Evolutionary conservation across 1,284 basidiomycete genomes (phyloP), one percentile per base, ranked within the genome.

Genomic region (Papiliotrema terrestris): DNA sequence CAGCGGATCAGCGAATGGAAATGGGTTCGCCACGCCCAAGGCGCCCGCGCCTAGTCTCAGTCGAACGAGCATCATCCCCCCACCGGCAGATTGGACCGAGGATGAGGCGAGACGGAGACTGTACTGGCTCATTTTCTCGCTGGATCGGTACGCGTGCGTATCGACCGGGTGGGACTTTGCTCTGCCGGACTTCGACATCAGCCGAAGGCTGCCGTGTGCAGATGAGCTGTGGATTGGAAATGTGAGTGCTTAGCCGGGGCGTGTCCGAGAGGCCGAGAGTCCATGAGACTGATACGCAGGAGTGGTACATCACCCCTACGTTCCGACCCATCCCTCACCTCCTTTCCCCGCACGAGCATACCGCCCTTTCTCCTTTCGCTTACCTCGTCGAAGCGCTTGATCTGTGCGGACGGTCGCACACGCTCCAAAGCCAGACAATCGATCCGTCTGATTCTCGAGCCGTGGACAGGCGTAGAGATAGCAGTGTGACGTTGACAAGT

Each of bases 151-250:
- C 57, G 73, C 74, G 4, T 74, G 72, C 44, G 70, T 68, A 3
- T 68, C 71, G 8, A 76, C 76, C 0, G 76, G 75, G 0, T 76
- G 73, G 72, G 75, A 76, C 39, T 76, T 75, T 59, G 73, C 75
- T 2, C 62, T 78, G 5, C 70, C 69, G 0, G 70, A 75, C 46
- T 63, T 59, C n/a, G 74, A 76, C 37, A 72, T 78, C 52, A 66
- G 63, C 51, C 55, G 75, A 11, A 49, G 75, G 22, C 51, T 78
- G 26, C 76, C 76, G 4, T 73, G 71, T 44, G 52, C 67, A 0
- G 74, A 78, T 46, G 63, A 62, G 36, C 29, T 73, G 4, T 78
- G 76, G 76, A 59, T 59, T 0, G 47, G 62, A 8, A 45, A 52
- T 3, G 75, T 77, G 44, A 64, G 73, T 65, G 5, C 2, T 5